Base-by-base conservation (phyloP, 179 eudicot genomes). In the Silene coronaria region DNA sequence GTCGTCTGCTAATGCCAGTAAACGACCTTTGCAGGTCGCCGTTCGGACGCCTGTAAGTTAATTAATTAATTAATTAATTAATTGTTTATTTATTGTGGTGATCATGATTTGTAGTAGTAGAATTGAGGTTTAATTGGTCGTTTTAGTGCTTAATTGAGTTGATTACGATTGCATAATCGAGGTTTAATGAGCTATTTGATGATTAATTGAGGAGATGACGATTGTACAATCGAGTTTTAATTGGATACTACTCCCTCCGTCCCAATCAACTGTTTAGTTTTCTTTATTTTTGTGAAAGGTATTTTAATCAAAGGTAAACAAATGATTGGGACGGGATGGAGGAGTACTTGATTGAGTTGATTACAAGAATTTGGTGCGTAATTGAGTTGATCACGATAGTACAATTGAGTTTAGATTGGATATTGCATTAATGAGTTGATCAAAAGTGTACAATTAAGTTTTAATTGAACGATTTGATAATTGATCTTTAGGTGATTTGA, bases 21-120 rank as follows among this genome's bases (percentile, higher is more conserved):
- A 81, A 48, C 73, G 73, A 6, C 71, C 71, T 38, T 67, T 67
- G 16, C 71, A 36, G 17, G 71, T 69, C 12, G 73, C 9, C 21
- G 73, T 46, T 64, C 82, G 84, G 80, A 88, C 84, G 77, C 89
- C 97, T 66, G 98, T 93, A 82, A 84, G 91, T 75, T 64, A 45
- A 60, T 45, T 57, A 17, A 1, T 64, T n/a, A 27, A 4, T 11
- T 62, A 1, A 8, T 27, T 7, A 26, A 0, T 28, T 28, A 17
- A 13, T 27, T 5, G 28, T 64, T 28, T 64, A 0, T 4, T 55
- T 55, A n/a, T 17, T 55, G 58, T 16, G 12, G 59, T 55, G 59
- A 55, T 55, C 59, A 55, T 55, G 59, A 55, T 55, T 17, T 55
- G 59, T 55, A 16, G 59, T 17, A 55, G 59, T 55, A 55, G 0